Conservation (phyloP, 164 flowering plant genomes). For the Euptelea pleiosperma region DNA sequence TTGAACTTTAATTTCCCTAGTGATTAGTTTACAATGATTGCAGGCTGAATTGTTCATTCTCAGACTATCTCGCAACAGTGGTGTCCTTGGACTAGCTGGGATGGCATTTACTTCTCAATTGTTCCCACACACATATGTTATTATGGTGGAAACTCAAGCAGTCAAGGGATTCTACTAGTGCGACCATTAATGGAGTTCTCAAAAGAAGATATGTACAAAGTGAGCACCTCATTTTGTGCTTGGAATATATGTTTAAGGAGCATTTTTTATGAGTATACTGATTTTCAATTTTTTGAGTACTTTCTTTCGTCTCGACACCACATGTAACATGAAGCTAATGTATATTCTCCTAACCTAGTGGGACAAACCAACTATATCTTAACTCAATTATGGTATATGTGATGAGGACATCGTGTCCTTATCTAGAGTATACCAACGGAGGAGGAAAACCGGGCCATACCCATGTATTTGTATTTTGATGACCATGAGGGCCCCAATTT, state of each 20-base stretch:
- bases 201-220: slow-evolving; percentile 80
- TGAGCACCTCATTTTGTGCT: slow-evolving; percentile 19
- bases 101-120: slow-evolving; percentile 79
- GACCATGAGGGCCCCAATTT: too few species aligned
- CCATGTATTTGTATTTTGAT: too few species aligned
- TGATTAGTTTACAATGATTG: slow-evolving; percentile 11
- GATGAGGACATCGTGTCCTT: too few species aligned
- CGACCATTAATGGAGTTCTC: slow-evolving; percentile 77
- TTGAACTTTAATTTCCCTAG: slow-evolving; percentile 2
- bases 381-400: too few species aligned
- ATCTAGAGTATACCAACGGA: too few species aligned
- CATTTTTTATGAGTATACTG: neutral
- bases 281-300: neutral
- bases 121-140: slow-evolving; percentile 36
- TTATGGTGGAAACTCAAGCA: slow-evolving; percentile 26
- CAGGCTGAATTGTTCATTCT: slow-evolving; percentile 93
- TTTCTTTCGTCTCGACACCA: neutral
- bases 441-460: too few species aligned
- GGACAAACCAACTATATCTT: too few species aligned
- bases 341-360: too few species aligned
- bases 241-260: neutral
- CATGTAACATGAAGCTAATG: too few species aligned
- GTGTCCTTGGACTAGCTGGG: slow-evolving; percentile 92
- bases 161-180: slow-evolving; percentile 54
- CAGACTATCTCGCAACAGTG: slow-evolving; percentile 83